Percentiles rank a stretch among this genome's conserved stretches.
Conservation (phyloP, 306 rosid genomes). For the Corylus americana region DNA sequence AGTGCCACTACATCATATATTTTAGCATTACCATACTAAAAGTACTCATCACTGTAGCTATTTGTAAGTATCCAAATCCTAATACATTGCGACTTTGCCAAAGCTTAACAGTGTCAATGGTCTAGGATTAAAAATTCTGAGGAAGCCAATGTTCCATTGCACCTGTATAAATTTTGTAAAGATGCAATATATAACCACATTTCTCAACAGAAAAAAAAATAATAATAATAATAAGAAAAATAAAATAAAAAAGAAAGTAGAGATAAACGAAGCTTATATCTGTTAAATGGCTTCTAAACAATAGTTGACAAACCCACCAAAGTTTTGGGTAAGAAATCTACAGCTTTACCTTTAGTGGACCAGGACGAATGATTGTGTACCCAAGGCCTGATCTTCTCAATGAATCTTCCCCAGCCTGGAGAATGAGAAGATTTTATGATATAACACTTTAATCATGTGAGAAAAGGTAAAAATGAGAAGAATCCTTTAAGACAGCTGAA, state of each 20-base stretch:
- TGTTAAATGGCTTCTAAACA: not conserved
- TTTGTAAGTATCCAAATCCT: not conserved
- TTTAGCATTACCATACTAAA: not conserved
- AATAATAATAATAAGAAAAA: no score
- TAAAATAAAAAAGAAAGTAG: not conserved
- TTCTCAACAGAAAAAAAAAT: not conserved
- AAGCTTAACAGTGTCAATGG: not conserved
- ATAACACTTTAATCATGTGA: constrained; percentile 25
- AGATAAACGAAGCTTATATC: not conserved
- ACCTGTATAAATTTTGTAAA: not conserved
- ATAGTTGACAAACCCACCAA: not conserved
- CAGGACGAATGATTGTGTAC: constrained; percentile 93
- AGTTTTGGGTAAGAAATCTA: constrained; percentile 16
- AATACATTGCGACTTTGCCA: not conserved
- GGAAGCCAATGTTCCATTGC: not conserved
- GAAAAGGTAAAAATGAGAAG: not conserved
- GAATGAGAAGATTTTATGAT: constrained; percentile 19
- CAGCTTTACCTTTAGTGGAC: constrained; percentile 74
- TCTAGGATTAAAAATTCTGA: not conserved
- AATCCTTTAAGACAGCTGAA: constrained; percentile 13
- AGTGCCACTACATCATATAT: not conserved
- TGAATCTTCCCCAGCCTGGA: constrained; percentile 92
- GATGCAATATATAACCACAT: not conserved
- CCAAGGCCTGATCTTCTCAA: constrained; percentile 96
- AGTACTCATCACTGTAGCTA: not conserved